A percentile compares a stretch with the other conserved stretches of the same genome.
Conservation (phyloP, 1,284 basidiomycete species). For the Phlebopus sp. region DNA sequence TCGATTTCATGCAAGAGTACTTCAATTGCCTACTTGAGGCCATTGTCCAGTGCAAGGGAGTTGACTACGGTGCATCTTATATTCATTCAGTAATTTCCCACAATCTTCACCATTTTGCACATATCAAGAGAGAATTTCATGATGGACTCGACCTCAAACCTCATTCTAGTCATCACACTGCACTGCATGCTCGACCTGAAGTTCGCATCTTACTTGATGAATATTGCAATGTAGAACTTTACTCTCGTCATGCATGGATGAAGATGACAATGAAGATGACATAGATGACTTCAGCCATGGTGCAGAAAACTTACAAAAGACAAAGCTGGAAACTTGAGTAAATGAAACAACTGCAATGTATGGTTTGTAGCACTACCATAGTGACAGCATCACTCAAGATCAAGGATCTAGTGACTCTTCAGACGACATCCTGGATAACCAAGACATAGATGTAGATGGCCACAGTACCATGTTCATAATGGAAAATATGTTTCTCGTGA, state of each 20-base stretch:
- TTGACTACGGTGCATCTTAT: conserved; percentile 4
- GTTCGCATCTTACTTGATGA: conserved; percentile 14
- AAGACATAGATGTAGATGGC: not conserved
- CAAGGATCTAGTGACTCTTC: not conserved
- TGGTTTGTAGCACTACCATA: not conserved
- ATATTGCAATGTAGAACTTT: conserved; percentile 15
- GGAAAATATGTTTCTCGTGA: not conserved
- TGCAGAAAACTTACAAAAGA: conserved; percentile 6
- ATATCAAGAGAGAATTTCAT: conserved; percentile 20
- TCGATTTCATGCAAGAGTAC: conserved; percentile 28
- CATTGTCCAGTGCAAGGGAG: conserved; percentile 19
- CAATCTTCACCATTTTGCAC: conserved; percentile 23
- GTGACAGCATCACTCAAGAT: not conserved
- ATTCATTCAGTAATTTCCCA: conserved; percentile 17
- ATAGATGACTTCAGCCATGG: conserved; percentile 16
- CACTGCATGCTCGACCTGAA: conserved; percentile 23
- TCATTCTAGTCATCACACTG: conserved; percentile 14
- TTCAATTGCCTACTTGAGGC: conserved; percentile 24
- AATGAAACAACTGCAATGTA: not conserved
- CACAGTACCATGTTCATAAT: not conserved
- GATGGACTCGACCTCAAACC: conserved; percentile 20
- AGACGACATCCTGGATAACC: not conserved
- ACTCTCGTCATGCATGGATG: conserved; percentile 10
- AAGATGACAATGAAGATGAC: conserved; percentile 8
- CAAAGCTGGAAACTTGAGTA: conserved; percentile 10